Evolutionary conservation across 768 basidiomycete species (phyloP).

Genomic region (Podaxis sp.): DNA sequence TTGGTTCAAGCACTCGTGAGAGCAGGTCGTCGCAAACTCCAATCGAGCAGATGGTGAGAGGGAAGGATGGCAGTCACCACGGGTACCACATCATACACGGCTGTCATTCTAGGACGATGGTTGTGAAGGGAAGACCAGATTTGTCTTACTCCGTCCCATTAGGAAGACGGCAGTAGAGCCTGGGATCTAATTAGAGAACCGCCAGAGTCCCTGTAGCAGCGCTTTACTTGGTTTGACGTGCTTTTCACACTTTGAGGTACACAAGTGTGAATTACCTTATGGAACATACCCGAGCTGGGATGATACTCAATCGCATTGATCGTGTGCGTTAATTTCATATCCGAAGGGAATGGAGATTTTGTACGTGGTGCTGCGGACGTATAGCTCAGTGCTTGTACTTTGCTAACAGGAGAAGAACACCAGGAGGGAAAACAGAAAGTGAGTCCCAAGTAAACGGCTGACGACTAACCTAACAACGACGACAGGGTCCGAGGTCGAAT

Average conservation of each 20-base stretch:
- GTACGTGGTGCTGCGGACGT: too few species aligned
- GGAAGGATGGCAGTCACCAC: neutral
- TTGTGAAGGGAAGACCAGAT: neutral
- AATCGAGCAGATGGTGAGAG: neutral
- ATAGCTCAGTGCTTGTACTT: too few species aligned
- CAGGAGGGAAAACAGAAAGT: too few species aligned
- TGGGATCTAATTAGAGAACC: neutral
- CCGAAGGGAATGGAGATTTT: neutral
- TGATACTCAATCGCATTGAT: neutral
- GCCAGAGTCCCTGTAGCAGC: too few species aligned
- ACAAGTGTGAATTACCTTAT: neutral
- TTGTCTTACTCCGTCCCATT: neutral
- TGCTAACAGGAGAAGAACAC: too few species aligned
- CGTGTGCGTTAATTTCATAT: neutral
- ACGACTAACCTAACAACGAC: too few species aligned
- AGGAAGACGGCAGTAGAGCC: neutral
- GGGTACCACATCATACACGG: neutral
- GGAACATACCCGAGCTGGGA: neutral
- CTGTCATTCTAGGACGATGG: neutral
- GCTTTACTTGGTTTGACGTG: neutral
- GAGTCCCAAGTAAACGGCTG: too few species aligned
- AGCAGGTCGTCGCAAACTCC: too few species aligned
- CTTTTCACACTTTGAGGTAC: neutral
- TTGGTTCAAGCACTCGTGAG: neutral
- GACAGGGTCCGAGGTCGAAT: neutral